Percentiles rank a stretch among this genome's conserved stretches.
phyloP scores from a whole-genome alignment of 768 basidiomycete species.

The Lactifluus piperatus region DNA sequence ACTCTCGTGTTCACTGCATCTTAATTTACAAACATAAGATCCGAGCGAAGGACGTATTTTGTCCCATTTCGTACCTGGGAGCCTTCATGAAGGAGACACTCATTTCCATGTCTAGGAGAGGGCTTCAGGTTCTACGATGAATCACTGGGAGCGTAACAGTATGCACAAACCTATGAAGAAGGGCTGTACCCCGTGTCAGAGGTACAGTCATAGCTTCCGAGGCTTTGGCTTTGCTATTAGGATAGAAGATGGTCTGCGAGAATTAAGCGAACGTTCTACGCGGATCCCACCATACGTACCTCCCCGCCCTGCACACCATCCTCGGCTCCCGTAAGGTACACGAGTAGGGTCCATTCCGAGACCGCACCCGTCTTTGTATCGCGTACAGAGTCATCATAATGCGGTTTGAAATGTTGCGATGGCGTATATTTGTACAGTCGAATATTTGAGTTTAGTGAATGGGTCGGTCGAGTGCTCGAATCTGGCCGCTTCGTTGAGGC shows the following conservation, averaged over 20 bases:
- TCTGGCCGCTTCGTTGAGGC: slow-evolving; percentile 25
- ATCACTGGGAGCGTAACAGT: not conserved
- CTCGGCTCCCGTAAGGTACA: slow-evolving; percentile 63
- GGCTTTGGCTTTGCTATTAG: slow-evolving; percentile 41
- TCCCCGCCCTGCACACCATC: slow-evolving; percentile 70
- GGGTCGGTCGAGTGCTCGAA: slow-evolving; percentile 32
- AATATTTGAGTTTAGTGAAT: slow-evolving; percentile 67
- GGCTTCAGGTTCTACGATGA: not conserved
- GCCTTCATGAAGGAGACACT: slow-evolving; percentile 68
- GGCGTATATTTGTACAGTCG: slow-evolving; percentile 61
- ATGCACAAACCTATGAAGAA: slow-evolving; percentile 50
- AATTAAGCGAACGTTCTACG: not conserved
- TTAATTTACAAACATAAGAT: slow-evolving; percentile 55
- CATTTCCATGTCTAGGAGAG: slow-evolving; percentile 51
- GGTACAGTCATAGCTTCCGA: slow-evolving; percentile 43
- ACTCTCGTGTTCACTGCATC: not conserved
- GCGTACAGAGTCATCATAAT: slow-evolving; percentile 66
- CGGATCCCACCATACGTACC: slow-evolving; percentile 27
- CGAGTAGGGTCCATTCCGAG: slow-evolving; percentile 71
- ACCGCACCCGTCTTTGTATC: slow-evolving; percentile 50
- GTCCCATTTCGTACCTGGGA: slow-evolving; percentile 49
- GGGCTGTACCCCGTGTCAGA: slow-evolving; percentile 51
- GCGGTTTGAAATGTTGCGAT: slow-evolving; percentile 61
- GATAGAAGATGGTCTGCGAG: slow-evolving; percentile 61
- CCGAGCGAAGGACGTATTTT: slow-evolving; percentile 68